phyloP scores from a whole-genome alignment of 768 basidiomycete genomes.

The Chlorophyllum brunneum region DNA sequence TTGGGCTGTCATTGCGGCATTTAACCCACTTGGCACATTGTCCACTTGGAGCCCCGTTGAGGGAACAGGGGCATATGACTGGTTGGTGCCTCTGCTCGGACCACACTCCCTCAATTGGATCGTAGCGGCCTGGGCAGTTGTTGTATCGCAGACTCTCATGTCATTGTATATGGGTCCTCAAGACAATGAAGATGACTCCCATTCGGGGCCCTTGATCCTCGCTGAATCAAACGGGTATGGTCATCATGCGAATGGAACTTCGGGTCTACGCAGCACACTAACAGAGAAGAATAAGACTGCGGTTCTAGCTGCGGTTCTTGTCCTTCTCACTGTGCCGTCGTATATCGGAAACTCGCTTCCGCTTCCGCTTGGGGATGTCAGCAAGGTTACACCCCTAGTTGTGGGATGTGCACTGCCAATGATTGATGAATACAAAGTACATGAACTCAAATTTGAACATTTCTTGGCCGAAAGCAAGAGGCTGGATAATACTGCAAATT shows the following conservation, averaged over 20 bases:
- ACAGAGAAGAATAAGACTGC: constrained; percentile 19
- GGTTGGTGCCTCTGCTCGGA: constrained; percentile 59
- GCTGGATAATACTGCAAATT: constrained; percentile 40
- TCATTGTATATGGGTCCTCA: constrained; percentile 52
- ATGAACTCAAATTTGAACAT: constrained; percentile 44
- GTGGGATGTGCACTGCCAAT: constrained; percentile 70
- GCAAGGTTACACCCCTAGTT: constrained; percentile 47
- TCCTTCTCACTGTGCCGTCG: constrained; percentile 53
- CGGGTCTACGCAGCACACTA: constrained; percentile 1
- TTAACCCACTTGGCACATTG: constrained; percentile 69
- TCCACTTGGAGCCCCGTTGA: constrained; percentile 66
- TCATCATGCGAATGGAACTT: constrained; percentile 1
- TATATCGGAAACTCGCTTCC: constrained; percentile 40
- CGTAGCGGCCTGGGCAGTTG: constrained; percentile 70
- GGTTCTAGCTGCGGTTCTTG: constrained; percentile 36
- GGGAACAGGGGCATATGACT: constrained; percentile 52
- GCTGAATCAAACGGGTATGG: background rate
- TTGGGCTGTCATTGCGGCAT: constrained; percentile 51
- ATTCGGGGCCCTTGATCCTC: background rate
- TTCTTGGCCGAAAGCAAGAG: constrained; percentile 56
- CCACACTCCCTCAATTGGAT: constrained; percentile 68
- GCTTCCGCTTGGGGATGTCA: constrained; percentile 29
- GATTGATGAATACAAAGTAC: constrained; percentile 35
- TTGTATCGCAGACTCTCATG: constrained; percentile 51
- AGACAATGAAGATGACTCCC: constrained; percentile 17